Percentiles rank a stretch among this genome's conserved stretches.
Evolutionary conservation across 306 rosid genomes (phyloP).

Genomic region (Quercus robur): DNA sequence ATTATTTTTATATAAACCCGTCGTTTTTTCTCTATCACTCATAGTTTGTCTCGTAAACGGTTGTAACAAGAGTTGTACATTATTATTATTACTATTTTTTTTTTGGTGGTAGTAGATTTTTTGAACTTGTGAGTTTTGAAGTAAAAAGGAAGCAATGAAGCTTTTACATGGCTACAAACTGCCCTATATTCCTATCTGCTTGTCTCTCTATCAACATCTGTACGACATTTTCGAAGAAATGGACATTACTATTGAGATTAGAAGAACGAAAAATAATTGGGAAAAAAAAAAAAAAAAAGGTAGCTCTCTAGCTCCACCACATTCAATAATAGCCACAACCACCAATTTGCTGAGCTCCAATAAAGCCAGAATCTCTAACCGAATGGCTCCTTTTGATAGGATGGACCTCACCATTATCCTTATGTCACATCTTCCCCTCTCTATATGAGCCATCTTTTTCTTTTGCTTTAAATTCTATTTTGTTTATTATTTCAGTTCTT

Average conservation of each 20-base stretch:
- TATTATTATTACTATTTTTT: too few relatives aligned
- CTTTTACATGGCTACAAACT: not conserved
- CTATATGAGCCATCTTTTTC: constrained; percentile 19
- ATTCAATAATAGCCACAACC: constrained; percentile 9
- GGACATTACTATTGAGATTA: not conserved
- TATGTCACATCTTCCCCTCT: constrained; percentile 8
- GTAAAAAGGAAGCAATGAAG: too few relatives aligned
- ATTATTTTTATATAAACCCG: too few relatives aligned
- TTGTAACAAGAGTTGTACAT: too few relatives aligned
- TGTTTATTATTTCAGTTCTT: not conserved
- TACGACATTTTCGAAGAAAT: not conserved
- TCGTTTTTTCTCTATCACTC: too few relatives aligned
- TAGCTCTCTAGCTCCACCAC: constrained; percentile 8
- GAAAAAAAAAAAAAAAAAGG: not conserved
- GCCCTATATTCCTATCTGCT: not conserved
- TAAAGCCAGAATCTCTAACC: constrained; percentile 14
- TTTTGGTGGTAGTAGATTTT: too few relatives aligned
- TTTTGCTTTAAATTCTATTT: not conserved
- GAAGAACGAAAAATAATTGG: not conserved
- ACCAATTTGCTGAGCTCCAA: constrained; percentile 7
- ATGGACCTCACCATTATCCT: constrained; percentile 27
- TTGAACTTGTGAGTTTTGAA: too few relatives aligned
- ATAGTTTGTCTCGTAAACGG: too few relatives aligned
- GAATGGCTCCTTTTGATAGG: constrained; percentile 15
- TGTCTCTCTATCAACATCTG: not conserved